Evolutionary conservation across 148 eudicot genomes (phyloP), one percentile per base, ranked within the genome.

Genomic region (Diospyros kaki): DNA sequence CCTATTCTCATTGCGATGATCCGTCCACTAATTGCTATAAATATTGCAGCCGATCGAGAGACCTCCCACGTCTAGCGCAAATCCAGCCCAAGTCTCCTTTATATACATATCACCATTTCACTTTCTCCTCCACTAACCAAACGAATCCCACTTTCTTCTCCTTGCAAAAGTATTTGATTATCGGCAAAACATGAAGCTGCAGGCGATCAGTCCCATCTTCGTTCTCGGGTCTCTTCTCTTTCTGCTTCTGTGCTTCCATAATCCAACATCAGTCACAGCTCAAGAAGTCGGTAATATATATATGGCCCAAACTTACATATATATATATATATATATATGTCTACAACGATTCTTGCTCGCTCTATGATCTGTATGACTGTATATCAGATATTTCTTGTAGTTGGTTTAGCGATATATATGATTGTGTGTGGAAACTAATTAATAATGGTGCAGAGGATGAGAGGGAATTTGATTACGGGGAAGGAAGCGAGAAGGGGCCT

Each of bases 401-500:
- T 28, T 28, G 28, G 28, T 28, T 28, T 28, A 28, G 28, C 28
- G 2, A 28, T 5, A 5, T 38, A 62, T 11, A 15, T 9, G 44
- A 62, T 5, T 5, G 11, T 70, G 43, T 17, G 9, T 28, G 0
- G 28, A 28, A 28, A 61, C 12, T 11, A 61, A 3, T 43, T 13
- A 5, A n/a, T 64, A 8, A 45, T 64, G 46, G 68, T 11, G 70
- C 72, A 80, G 87, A 84, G 75, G 73, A 84, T 39, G 83, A 84
- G 70, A 67, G 61, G 0, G 87, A 82, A 11, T 88, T 86, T 14
- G 79, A 79, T 40, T 88, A 88, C 48, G 41, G 13, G 1, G n/a
- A 60, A 60, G 83, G 83, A 5, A 76, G 84, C 9, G 69, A 75
- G 38, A 85, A 28, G 14, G 94, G 94, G 9, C 94, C 94, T 1